A percentile compares a stretch with the other conserved stretches of the same genome.
These are phyloP conservation scores for Neurospora sp. DNA, from an alignment of 495 filamentous ascomycete species.

Conservation along the genomic window DNA sequence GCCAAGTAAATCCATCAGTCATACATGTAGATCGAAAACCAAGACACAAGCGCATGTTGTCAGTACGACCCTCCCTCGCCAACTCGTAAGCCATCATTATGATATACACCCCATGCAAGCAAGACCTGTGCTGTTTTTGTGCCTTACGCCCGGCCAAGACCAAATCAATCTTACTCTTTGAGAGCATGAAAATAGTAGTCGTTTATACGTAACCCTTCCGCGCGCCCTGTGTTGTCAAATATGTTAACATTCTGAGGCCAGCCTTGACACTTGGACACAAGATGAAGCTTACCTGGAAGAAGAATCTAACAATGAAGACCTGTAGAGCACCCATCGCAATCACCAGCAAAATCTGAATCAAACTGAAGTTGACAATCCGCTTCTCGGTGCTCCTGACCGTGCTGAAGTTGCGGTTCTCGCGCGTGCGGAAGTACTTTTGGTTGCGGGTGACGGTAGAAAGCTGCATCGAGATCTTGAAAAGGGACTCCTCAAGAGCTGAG, in stretches of 20 bases:
- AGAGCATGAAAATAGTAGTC: background rate
- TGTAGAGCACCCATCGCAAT: conserved; percentile 93
- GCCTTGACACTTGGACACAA: background rate
- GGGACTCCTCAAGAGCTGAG: conserved; percentile 81
- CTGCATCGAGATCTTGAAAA: conserved; percentile 88
- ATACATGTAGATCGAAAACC: background rate
- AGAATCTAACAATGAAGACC: conserved; percentile 96
- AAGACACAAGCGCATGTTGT: background rate
- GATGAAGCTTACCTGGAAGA: conserved; percentile 65
- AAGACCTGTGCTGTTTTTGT: conserved; percentile 14
- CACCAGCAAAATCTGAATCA: conserved; percentile 87
- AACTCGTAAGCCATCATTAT: conserved; percentile 17
- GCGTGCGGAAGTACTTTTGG: conserved; percentile 98
- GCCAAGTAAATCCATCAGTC: background rate
- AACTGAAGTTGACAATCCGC: conserved; percentile 93
- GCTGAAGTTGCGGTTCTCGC: conserved; percentile 98
- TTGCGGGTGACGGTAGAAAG: conserved; percentile 94
- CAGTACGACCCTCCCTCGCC: background rate
- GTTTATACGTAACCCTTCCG: conserved; percentile 50
- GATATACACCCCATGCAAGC: conserved; percentile 12
- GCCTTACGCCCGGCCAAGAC: conserved; percentile 15
- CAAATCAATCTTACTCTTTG: conserved; percentile 3
- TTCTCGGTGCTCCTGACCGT: conserved; percentile 93
- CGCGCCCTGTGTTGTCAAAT: conserved; percentile 31
- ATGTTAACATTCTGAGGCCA: conserved; percentile 8